phyloP scores from a whole-genome alignment of 495 filamentous ascomycete genomes.

The Coniosporium apollinis region DNA sequence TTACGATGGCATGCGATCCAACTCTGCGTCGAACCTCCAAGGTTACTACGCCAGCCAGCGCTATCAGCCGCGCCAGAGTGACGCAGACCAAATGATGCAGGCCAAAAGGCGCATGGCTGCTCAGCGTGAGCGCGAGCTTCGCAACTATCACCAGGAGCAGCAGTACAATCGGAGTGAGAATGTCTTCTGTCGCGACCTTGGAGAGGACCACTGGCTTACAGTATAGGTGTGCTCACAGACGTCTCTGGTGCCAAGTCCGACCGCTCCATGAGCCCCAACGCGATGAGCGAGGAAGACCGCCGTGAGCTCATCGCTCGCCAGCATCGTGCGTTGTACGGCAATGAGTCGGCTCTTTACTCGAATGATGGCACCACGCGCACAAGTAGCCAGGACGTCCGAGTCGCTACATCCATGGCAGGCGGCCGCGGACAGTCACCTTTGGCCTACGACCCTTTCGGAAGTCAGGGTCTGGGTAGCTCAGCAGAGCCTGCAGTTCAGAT shows the following conservation, averaged over 20 bases:
- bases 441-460: constrained; percentile 44
- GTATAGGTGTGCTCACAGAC: constrained; percentile 65
- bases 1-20: constrained; percentile 57
- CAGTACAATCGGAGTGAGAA: constrained; percentile 92
- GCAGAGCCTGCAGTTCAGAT: constrained; percentile 28
- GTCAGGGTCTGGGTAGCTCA: constrained; percentile 23
- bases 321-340: constrained; percentile 78
- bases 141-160: constrained; percentile 99
- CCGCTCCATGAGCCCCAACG: constrained; percentile 77
- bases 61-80: constrained; percentile 78
- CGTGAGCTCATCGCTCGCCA: constrained; percentile 92
- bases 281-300: constrained; percentile 88
- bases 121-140: constrained; percentile 95
- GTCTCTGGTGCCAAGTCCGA: constrained; percentile 71
- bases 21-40: constrained; percentile 68
- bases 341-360: constrained; percentile 44
- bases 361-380: constrained; percentile 46
- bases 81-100: constrained; percentile 97
- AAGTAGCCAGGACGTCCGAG: constrained; percentile 38
- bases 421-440: constrained; percentile 45
- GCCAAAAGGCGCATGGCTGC: constrained; percentile 97
- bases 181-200: constrained; percentile 17
- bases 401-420: constrained; percentile 21
- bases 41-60: constrained; percentile 89
- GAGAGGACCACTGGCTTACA: constrained; percentile 29